Evolutionary conservation across 2,329 filamentous ascomycete species (phyloP), one percentile per base, ranked within the genome.

Genomic region (Amauroascus niger): DNA sequence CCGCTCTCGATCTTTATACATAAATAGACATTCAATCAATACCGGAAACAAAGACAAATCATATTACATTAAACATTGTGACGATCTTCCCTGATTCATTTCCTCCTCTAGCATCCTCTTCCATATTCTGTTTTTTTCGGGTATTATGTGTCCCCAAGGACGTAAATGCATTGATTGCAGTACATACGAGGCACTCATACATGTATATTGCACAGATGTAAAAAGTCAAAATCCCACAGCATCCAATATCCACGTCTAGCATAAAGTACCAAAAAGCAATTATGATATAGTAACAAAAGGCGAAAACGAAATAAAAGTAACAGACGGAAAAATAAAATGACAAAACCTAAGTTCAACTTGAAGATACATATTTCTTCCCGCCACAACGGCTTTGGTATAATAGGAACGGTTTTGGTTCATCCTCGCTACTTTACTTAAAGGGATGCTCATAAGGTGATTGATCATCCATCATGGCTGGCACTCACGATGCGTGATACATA

Each of bases 221-320:
- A 32, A 28, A 14, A 6, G 9, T 24, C 49, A 24, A 43, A 35
- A 7, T n/a, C 22, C 24, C 32, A 37, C 14, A 20, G 20, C 39
- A 52, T 45, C 20, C 32, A 11, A 52, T 46, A 52, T 30, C 40
- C 50, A 46, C 30, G 41, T 52, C 50, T 52, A 52, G 30, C 30
- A 46, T 44, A 46, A n/a, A 4, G 41, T 43, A 48, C 33, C 33
- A 53, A 32, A 33, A 53, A 53, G 22, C 24, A 35, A 53, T 41
- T 47, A 53, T n/a, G 33, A 49, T 49, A 53, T 48, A 61, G 57
- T 52, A 63, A 59, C 55, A 57, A 52, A 44, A 60, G 60, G 57
- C 59, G 59, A 44, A 60, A 60, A 57, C 59, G 59, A 60, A 61
- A 62, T 50, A 47, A 26, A 58, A 58, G 58, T 62, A 62, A 60